phyloP scores from a whole-genome alignment of 1,284 basidiomycete genomes.

The Rhodotorula sp. region DNA sequence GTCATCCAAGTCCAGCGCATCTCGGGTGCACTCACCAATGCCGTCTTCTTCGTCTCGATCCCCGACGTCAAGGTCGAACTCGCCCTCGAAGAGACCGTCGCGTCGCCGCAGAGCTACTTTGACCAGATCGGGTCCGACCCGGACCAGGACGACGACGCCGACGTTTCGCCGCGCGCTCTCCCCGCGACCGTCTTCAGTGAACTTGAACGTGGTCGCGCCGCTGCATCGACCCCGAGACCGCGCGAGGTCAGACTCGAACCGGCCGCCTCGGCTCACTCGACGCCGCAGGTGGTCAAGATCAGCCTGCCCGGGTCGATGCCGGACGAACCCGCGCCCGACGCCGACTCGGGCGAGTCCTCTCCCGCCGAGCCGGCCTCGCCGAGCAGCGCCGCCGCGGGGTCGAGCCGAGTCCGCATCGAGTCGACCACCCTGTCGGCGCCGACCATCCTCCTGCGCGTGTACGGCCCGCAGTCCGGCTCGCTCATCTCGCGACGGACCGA shows the following conservation, averaged over 20 bases:
- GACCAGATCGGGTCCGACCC: background rate
- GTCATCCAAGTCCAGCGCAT: constrained; percentile 44
- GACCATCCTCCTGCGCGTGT: constrained; percentile 81
- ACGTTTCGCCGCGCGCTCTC: constrained; percentile 4
- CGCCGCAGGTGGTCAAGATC: constrained; percentile 1
- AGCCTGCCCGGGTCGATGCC: constrained; percentile 7
- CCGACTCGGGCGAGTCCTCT: background rate
- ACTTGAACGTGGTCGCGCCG: constrained; percentile 27
- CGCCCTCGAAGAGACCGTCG: constrained; percentile 4
- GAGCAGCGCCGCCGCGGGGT: background rate
- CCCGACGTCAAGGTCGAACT: constrained; percentile 37
- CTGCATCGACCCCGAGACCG: constrained; percentile 24
- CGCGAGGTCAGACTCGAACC: background rate
- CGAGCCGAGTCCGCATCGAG: constrained; percentile 9
- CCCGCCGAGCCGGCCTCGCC: background rate
- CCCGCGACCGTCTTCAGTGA: constrained; percentile 27
- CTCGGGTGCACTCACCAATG: constrained; percentile 84
- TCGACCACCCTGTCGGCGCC: constrained; percentile 50
- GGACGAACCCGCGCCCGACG: constrained; percentile 7
- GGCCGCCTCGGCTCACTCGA: background rate
- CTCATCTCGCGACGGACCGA: constrained; percentile 83
- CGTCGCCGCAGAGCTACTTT: constrained; percentile 2
- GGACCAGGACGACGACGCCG: background rate
- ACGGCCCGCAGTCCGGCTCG: constrained; percentile 77
- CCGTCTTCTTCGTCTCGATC: constrained; percentile 83